These are phyloP conservation scores for Yamadazyma takamatsuzukensis DNA, from an alignment of 805 yeast genomes.

Conservation along the genomic window DNA sequence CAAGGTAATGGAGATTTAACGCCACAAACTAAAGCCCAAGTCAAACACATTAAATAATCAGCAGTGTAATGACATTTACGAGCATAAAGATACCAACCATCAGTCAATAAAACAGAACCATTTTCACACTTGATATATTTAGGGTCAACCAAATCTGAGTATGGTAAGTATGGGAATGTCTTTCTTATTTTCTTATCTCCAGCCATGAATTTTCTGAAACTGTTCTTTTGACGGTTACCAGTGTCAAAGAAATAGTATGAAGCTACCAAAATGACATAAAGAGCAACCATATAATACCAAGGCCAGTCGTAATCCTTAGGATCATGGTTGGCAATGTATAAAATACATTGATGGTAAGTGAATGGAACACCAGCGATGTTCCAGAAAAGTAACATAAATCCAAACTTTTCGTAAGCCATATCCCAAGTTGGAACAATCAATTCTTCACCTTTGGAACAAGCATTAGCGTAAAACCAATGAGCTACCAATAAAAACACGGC, in stretches of 20 bases:
- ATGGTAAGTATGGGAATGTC: conserved; percentile 91
- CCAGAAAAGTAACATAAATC: conserved; percentile 99
- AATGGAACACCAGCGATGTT: conserved; percentile 98
- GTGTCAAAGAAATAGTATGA: conserved; percentile 95
- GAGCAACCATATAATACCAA: conserved; percentile 49
- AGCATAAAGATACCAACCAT: conserved; percentile 93
- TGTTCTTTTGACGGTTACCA: conserved; percentile 90
- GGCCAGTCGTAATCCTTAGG: conserved; percentile 83
- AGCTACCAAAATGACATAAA: conserved; percentile 53
- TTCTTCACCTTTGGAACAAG: conserved; percentile 97
- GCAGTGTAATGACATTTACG: conserved; percentile 95
- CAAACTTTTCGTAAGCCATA: conserved; percentile 98
- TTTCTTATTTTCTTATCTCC: conserved; percentile 78
- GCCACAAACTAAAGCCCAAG: conserved; percentile 94
- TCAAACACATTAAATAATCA: conserved; percentile 79
- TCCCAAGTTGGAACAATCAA: conserved; percentile 98
- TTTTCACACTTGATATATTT: conserved; percentile 77
- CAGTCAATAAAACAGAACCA: conserved; percentile 81
- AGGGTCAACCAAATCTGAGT: conserved; percentile 79
- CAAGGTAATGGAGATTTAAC: conserved; percentile 86
- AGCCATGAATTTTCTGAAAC: conserved; percentile 78
- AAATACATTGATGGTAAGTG: conserved; percentile 93
- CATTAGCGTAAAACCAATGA: conserved; percentile 93
- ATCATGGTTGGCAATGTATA: conserved; percentile 76
- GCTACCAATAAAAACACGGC: conserved; percentile 71